A percentile compares a stretch with the other conserved stretches of the same genome.
These are phyloP conservation scores for Apiospora phragmitis DNA, from an alignment of 2,329 filamentous ascomycete species.

Conservation along the genomic window DNA sequence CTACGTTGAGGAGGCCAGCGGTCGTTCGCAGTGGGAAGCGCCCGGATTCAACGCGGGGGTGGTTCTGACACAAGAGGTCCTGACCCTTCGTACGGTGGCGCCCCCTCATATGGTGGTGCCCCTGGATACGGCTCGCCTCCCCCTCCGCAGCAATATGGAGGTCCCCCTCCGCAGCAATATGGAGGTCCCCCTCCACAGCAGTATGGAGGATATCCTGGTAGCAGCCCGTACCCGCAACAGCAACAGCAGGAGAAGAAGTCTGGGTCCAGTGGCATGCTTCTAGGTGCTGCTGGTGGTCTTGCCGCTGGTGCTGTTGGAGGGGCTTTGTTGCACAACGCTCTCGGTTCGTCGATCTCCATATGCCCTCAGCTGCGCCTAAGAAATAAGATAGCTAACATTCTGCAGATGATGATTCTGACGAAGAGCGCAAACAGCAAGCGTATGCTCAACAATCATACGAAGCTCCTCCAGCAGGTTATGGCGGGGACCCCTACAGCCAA, in stretches of 20 bases:
- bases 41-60: slow-evolving; percentile 11
- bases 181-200: slow-evolving; percentile 17
- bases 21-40: slow-evolving; percentile 46
- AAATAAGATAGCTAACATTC: not conserved
- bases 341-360: slow-evolving; percentile 41
- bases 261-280: slow-evolving; percentile 50
- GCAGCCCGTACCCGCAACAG: slow-evolving; percentile 7
- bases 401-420: slow-evolving; percentile 32
- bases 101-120: not conserved
- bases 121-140: not conserved
- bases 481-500: slow-evolving; percentile 12
- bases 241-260: slow-evolving; percentile 39
- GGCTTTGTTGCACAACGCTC: slow-evolving; percentile 55
- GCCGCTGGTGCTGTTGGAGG: slow-evolving; percentile 58
- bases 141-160: slow-evolving; percentile 9
- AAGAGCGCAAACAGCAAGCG: slow-evolving; percentile 21
- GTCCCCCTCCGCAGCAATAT: slow-evolving; percentile 16
- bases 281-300: slow-evolving; percentile 58
- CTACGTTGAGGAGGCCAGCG: slow-evolving; percentile 63
- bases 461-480: slow-evolving; percentile 18
- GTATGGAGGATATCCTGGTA: slow-evolving; percentile 17
- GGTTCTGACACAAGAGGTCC: slow-evolving; percentile 8
- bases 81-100: slow-evolving; percentile 11
- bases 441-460: slow-evolving; percentile 10
- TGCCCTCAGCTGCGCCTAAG: not conserved